Percentiles rank a stretch among this genome's conserved stretches.
Evolutionary conservation across 768 basidiomycete species (phyloP).

Genomic region (Suillus cothurnatus): DNA sequence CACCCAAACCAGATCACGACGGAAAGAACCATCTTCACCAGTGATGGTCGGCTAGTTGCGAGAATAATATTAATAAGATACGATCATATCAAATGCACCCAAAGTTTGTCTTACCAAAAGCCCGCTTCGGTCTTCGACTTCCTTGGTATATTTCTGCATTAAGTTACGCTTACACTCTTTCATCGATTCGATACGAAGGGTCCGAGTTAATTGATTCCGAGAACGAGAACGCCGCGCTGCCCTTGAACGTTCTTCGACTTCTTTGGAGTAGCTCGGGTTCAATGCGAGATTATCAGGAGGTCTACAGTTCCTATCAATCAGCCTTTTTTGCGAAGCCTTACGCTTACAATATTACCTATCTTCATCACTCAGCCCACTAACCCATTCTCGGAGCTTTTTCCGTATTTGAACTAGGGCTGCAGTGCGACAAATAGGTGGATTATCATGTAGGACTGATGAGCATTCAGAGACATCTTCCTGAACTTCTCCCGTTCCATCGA

Average conservation of each 20-base stretch:
- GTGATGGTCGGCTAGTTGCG: slow-evolving; percentile 24
- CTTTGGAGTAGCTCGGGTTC: slow-evolving; percentile 47
- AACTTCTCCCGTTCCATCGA: slow-evolving; percentile 74
- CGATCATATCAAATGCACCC: slow-evolving; percentile 1
- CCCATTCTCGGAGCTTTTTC: slow-evolving; percentile 57
- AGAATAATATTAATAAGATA: slow-evolving; percentile 9
- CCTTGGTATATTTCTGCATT: slow-evolving; percentile 37
- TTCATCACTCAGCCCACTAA: slow-evolving; percentile 53
- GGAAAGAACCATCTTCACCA: slow-evolving; percentile 23
- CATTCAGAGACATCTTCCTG: slow-evolving; percentile 31
- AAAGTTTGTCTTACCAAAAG: slow-evolving; percentile 42
- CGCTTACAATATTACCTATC: slow-evolving; percentile 48
- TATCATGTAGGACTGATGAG: slow-evolving; percentile 24
- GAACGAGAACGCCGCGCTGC: slow-evolving; percentile 53
- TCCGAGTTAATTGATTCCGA: slow-evolving; percentile 46
- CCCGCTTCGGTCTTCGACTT: slow-evolving; percentile 38
- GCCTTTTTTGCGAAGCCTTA: neutral
- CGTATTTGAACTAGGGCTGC: slow-evolving; percentile 61
- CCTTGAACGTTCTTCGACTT: slow-evolving; percentile 55
- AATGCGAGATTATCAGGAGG: slow-evolving; percentile 36
- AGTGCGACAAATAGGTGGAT: slow-evolving; percentile 34
- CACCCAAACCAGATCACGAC: slow-evolving; percentile 38
- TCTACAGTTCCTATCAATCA: slow-evolving; percentile 27
- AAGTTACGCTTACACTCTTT: slow-evolving; percentile 40
- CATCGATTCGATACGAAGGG: slow-evolving; percentile 42